phyloP scores from a whole-genome alignment of 2,329 filamentous ascomycete genomes.

The Scopulariopsis brevicaulis region DNA sequence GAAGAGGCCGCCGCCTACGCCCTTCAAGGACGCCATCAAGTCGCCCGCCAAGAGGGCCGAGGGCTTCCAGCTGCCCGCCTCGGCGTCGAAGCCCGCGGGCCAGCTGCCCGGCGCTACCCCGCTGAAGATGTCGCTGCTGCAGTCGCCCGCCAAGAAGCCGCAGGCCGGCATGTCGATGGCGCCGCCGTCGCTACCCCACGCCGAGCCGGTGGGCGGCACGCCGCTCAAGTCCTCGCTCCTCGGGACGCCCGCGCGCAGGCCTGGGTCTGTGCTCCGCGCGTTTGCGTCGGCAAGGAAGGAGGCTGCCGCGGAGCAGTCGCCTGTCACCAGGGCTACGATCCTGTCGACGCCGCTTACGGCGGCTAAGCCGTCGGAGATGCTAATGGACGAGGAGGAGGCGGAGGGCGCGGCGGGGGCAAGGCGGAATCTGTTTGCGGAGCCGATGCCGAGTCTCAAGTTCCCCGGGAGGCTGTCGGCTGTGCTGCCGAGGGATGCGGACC shows the following conservation, averaged over 20 bases:
- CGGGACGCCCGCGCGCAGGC: constrained; percentile 14
- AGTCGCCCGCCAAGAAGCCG: constrained; percentile 38
- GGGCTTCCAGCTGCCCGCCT: constrained; percentile 13
- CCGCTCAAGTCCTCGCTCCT: constrained; percentile 2
- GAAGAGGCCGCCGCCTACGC: constrained; percentile 38
- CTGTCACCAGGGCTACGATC: constrained; percentile 21
- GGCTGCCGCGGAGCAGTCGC: background rate
- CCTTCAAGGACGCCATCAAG: constrained; percentile 42
- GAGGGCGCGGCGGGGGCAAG: constrained; percentile 10
- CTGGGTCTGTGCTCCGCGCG: constrained; percentile 21
- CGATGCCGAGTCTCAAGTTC: constrained; percentile 24
- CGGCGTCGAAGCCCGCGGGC: background rate
- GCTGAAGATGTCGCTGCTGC: constrained; percentile 34
- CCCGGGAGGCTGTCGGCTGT: constrained; percentile 33
- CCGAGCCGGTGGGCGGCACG: background rate
- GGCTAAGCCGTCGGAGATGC: constrained; percentile 18
- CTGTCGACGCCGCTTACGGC: constrained; percentile 15
- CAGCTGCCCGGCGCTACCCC: constrained; percentile 15
- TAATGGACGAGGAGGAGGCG: constrained; percentile 19
- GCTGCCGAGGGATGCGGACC: constrained; percentile 29
- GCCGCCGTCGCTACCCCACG: background rate
- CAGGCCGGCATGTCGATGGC: constrained; percentile 2
- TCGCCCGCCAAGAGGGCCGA: constrained; percentile 46
- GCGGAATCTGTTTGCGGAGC: constrained; percentile 15
- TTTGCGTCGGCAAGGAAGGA: background rate